Conservation (phyloP, 257 asterid species). For the Lycium barbarum region DNA sequence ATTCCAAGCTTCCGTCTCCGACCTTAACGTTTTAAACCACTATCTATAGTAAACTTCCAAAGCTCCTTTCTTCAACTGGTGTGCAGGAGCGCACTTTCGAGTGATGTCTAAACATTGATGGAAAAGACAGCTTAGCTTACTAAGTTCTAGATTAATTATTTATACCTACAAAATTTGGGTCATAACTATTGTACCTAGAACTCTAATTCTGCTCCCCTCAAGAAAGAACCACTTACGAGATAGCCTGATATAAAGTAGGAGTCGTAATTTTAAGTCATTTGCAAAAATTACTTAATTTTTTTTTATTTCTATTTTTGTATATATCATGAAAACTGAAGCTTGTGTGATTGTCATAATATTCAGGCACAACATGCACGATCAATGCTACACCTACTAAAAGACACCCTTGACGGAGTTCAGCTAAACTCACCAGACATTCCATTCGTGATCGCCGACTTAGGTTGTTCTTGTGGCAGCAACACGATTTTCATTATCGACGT, state of each 20-base stretch:
- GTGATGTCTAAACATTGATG: too few species aligned
- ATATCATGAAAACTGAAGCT: not conserved
- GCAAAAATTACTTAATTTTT: too few species aligned
- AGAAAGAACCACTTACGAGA: too few species aligned
- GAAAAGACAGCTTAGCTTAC: too few species aligned
- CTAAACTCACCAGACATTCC: slow-evolving; percentile 57
- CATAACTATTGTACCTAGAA: not conserved
- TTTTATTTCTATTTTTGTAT: too few species aligned
- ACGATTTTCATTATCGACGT: slow-evolving; percentile 76
- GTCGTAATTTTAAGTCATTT: too few species aligned
- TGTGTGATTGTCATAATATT: not conserved
- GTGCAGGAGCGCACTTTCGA: too few species aligned
- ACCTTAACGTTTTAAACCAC: not conserved
- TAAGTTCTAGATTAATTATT: too few species aligned
- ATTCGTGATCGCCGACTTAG: slow-evolving; percentile 85
- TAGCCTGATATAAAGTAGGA: too few species aligned
- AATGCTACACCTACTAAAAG: slow-evolving; percentile 74
- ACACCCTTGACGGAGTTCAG: slow-evolving; percentile 66
- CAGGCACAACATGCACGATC: slow-evolving; percentile 88
- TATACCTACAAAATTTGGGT: not conserved
- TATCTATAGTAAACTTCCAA: not conserved
- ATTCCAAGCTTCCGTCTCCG: not conserved
- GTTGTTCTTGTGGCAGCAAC: slow-evolving; percentile 92
- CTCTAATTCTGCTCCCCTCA: not conserved
- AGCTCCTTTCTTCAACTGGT: too few species aligned